Base-by-base conservation (phyloP, 2,329 filamentous ascomycete genomes). In the Monosporascus sp. region DNA sequence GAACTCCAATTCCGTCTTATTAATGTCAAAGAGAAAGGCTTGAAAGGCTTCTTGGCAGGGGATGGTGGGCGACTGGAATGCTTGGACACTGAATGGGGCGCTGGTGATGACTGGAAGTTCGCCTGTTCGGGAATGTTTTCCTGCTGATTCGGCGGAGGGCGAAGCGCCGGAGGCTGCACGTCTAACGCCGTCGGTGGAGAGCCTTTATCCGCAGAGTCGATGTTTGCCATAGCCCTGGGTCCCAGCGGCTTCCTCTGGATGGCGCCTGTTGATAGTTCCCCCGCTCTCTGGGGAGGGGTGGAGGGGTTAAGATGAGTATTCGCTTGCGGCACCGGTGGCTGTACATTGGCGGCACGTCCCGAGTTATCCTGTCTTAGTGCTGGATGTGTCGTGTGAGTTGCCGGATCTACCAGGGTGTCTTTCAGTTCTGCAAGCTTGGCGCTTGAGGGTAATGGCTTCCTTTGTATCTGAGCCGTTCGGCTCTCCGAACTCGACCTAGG, bases 1-100 rank as follows among this genome's bases (percentile, higher is more conserved):
- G 85, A 82, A 22, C 79, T 76, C 1, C 86, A 86, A 65, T 91
- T 86, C 58, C 88, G 81, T n/a, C 88, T 84, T 61, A 91, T 90
- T 16, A 92, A 69, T 0, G 83, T 86, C 16, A 85, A 70, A 2
- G 75, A 78, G 57, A 82, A 84, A 0, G 79, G 75, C 0, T 70
- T 68, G 47, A 72, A 68, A 7, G 67, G 60, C 22, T 63, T 66
- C 64, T 50, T 71, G 52, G 49, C 16, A 38, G 16, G 22, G 46
- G 51, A 22, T 37, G 54, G 17, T 50, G 44, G 20, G 47, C 37
- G 16, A 40, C 49, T 46, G 40, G 51, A 49, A 26, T 56, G 47
- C 37, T 57, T 55, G 19, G 40, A 54, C 37, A 52, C 58, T 46
- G 59, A 56, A 26, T 54, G 7, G n/a, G 63, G 59, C 38, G 60